Percentiles rank a stretch among this genome's conserved stretches.
These are phyloP conservation scores for Bolboschoenoplectus hybrid DNA, from an alignment of 202 grass and related monocot genomes.

Conservation along the genomic window DNA sequence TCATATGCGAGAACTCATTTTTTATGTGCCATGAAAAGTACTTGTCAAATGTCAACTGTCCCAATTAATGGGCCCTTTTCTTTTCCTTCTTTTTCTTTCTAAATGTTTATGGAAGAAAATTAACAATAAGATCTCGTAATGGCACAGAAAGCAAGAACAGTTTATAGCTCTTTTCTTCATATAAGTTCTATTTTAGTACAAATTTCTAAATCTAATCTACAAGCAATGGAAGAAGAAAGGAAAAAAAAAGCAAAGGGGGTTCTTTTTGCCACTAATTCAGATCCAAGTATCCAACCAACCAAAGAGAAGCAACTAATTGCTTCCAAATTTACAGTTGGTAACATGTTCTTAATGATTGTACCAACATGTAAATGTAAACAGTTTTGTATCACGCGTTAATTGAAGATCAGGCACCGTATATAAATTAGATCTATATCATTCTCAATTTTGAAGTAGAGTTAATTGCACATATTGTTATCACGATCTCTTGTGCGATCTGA, in stretches of 20 bases:
- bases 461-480: background rate
- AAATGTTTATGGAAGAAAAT: background rate
- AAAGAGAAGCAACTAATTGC: background rate
- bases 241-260: background rate
- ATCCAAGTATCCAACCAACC: background rate
- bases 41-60: slow-evolving; percentile 22
- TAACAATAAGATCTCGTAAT: background rate
- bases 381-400: background rate
- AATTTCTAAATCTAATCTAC: background rate
- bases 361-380: slow-evolving; percentile 18
- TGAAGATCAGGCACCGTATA: background rate
- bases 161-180: background rate
- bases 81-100: background rate
- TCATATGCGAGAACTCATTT: background rate
- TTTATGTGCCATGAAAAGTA: background rate
- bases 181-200: background rate
- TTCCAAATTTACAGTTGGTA: background rate
- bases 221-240: background rate
- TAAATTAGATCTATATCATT: slow-evolving; percentile 15
- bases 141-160: background rate
- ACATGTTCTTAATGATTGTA: background rate
- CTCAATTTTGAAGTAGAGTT: slow-evolving; percentile 12
- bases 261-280: background rate
- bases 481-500: background rate
- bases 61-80: background rate